These are phyloP conservation scores for Aegilops umbellulata DNA, from an alignment of 176 grass and related monocot species.

Conservation along the genomic window DNA sequence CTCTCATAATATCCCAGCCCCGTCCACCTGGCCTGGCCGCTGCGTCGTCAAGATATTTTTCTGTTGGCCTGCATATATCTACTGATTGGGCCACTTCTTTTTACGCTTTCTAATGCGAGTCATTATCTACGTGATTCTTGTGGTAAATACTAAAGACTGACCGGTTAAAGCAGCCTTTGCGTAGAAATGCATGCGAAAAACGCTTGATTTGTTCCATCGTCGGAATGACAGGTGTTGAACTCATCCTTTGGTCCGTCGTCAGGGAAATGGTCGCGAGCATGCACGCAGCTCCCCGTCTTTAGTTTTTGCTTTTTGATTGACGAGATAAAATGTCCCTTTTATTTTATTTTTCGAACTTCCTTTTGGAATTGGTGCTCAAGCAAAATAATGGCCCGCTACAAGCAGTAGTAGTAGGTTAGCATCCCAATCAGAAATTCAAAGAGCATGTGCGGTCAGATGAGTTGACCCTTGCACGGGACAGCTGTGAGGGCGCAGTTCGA, in stretches of 20 bases:
- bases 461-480: slow-evolving; percentile 48
- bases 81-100: background rate
- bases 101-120: background rate
- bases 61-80: background rate
- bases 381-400: too few species aligned
- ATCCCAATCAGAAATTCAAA: slow-evolving; percentile 37
- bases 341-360: too few species aligned
- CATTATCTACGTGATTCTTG: background rate
- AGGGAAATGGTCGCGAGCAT: slow-evolving; percentile 7
- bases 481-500: slow-evolving; percentile 20
- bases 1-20: background rate
- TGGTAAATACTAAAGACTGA: slow-evolving; percentile 5
- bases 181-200: background rate
- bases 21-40: slow-evolving; percentile 15
- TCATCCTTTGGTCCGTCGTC: background rate
- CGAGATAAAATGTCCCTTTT: too few species aligned
- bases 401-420: too few species aligned
- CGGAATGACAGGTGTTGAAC: slow-evolving; percentile 28
- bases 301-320: background rate
- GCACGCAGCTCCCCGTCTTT: background rate
- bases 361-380: too few species aligned
- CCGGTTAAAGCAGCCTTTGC: background rate
- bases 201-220: background rate
- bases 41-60: background rate
- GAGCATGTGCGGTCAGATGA: slow-evolving; percentile 34